Conservation (phyloP, 306 rosid genomes). For the Acmispon strigosus region DNA sequence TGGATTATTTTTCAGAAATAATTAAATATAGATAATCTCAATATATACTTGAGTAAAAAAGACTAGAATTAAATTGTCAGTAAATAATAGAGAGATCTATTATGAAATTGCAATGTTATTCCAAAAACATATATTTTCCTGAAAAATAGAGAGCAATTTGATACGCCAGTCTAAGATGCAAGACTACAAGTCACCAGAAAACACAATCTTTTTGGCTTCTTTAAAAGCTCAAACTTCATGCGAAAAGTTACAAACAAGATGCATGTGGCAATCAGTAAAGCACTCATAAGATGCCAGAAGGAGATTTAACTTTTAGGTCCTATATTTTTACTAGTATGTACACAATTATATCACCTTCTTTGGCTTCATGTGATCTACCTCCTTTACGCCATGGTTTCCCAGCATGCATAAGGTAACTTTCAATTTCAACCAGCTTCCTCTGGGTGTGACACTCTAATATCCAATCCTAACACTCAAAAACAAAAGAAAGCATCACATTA, state of each 20-base stretch:
- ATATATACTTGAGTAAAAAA: background rate
- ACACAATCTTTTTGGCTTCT: background rate
- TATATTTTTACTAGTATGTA: background rate
- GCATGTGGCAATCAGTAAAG: background rate
- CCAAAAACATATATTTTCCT: background rate
- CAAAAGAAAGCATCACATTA: constrained; percentile 11
- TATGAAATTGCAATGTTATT: background rate
- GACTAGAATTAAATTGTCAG: background rate
- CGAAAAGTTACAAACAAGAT: background rate
- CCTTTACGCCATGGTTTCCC: constrained; percentile 92
- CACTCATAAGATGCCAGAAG: background rate
- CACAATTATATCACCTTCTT: constrained; percentile 43
- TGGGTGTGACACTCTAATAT: constrained; percentile 65
- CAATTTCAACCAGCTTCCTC: constrained; percentile 81
- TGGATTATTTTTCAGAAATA: background rate
- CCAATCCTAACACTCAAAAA: constrained; percentile 64
- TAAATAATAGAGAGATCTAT: background rate
- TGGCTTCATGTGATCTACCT: constrained; percentile 29
- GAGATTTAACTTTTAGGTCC: constrained; percentile 1
- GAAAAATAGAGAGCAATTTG: background rate
- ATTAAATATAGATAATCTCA: background rate
- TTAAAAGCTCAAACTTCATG: background rate
- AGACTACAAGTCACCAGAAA: background rate
- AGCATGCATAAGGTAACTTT: constrained; percentile 64
- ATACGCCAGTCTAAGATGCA: background rate